Evolutionary conservation across 257 asterid species (phyloP).

Genomic region (Lantana camara): DNA sequence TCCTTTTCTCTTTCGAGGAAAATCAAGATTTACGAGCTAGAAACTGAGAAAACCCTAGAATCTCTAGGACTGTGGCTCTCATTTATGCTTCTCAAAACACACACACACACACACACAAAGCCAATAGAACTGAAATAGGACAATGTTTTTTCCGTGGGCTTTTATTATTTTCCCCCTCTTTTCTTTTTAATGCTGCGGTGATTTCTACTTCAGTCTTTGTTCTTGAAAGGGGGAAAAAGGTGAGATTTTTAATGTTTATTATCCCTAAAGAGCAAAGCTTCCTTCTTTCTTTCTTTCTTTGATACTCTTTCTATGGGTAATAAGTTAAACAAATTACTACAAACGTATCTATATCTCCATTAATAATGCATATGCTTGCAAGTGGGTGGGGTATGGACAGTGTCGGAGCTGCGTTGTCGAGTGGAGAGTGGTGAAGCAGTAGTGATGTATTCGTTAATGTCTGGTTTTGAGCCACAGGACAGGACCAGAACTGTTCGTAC

Average conservation of each 20-base stretch:
- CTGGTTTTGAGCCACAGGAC: slow-evolving; percentile 24
- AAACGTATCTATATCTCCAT: no score
- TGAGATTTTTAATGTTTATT: neutral
- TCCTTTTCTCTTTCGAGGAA: neutral
- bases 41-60: slow-evolving; percentile 42
- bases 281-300: neutral
- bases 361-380: no score
- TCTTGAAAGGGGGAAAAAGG: neutral
- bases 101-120: neutral
- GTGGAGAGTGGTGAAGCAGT: slow-evolving; percentile 34
- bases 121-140: neutral
- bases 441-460: slow-evolving; percentile 21
- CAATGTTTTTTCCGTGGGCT: neutral
- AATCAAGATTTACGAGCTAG: neutral
- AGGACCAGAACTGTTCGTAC: slow-evolving; percentile 24
- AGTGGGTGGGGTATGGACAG: neutral
- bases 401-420: slow-evolving; percentile 53
- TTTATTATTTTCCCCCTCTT: no score
- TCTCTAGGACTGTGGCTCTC: neutral
- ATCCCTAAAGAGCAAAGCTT: slow-evolving; percentile 19
- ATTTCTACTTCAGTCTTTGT: slow-evolving; percentile 28
- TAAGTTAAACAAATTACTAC: neutral
- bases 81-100: neutral
- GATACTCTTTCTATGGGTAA: neutral
- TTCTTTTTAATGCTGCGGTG: neutral